A percentile compares a stretch with the other conserved stretches of the same genome.
Evolutionary conservation across 768 basidiomycete genomes (phyloP).

Genomic region (Russula earlei): DNA sequence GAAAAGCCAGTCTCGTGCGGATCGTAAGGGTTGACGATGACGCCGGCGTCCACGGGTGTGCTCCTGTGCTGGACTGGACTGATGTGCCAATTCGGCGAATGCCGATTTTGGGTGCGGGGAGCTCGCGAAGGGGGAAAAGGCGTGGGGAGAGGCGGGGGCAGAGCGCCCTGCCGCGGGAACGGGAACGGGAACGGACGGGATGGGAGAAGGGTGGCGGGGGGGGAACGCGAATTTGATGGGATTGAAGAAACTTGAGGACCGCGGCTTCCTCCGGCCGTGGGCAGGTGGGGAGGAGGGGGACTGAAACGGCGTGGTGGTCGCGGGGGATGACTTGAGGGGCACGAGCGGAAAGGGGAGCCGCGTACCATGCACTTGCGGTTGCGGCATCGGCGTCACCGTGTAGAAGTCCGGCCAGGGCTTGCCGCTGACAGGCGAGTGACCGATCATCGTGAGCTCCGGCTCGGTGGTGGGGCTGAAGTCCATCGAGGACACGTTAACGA

Average conservation of each 20-base stretch:
- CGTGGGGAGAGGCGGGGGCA: conserved; percentile 18
- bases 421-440: conserved; percentile 9
- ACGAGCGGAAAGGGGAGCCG: conserved; percentile 17
- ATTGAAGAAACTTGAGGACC: conserved; percentile 27
- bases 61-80: conserved; percentile 16
- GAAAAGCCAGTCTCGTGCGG: conserved; percentile 31
- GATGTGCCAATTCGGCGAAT: not conserved
- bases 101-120: conserved; percentile 2
- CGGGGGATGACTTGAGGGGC: conserved; percentile 21
- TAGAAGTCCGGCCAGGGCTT: conserved; percentile 13
- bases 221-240: conserved; percentile 28
- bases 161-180: conserved; percentile 12
- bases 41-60: conserved; percentile 21
- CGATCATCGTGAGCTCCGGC: conserved; percentile 11
- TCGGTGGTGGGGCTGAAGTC: conserved; percentile 17
- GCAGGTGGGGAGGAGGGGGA: conserved; percentile 13
- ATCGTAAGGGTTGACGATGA: conserved; percentile 26
- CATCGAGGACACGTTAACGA: conserved; percentile 14
- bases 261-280: conserved; percentile 26
- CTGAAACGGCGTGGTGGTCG: conserved; percentile 24
- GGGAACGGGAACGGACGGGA: not conserved
- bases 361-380: conserved; percentile 2
- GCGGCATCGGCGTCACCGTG: not conserved
- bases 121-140: conserved; percentile 12
- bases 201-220: conserved; percentile 23